phyloP scores from a whole-genome alignment of 495 filamentous ascomycete genomes.

The Astrothelium macrocarpum region DNA sequence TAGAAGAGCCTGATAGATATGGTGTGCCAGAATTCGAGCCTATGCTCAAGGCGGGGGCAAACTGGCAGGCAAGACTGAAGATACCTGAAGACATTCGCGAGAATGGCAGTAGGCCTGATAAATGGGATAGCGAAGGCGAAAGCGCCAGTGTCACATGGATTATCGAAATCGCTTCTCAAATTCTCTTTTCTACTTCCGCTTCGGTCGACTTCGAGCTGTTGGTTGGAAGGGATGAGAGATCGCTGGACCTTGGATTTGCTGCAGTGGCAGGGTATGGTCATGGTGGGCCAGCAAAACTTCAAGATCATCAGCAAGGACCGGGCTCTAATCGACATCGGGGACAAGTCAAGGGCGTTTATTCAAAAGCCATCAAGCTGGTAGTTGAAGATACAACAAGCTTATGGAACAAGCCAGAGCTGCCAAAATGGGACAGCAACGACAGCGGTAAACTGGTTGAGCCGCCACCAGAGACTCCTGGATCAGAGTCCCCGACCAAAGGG shows the following conservation, averaged over 20 bases:
- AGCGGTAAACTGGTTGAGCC: slow-evolving; percentile 13
- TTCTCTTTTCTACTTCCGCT: slow-evolving; percentile 80
- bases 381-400: slow-evolving; percentile 81
- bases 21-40: slow-evolving; percentile 85
- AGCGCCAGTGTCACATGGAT: slow-evolving; percentile 62
- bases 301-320: slow-evolving; percentile 51
- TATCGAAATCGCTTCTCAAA: slow-evolving; percentile 82
- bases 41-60: slow-evolving; percentile 86
- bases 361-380: slow-evolving; percentile 60
- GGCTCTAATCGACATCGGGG: slow-evolving; percentile 34
- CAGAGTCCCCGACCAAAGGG: slow-evolving; percentile 9
- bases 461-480: slow-evolving; percentile 14
- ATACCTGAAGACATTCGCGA: slow-evolving; percentile 63
- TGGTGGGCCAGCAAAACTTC: slow-evolving; percentile 55
- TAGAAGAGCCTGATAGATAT: slow-evolving; percentile 48
- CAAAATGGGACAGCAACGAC: slow-evolving; percentile 46
- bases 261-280: slow-evolving; percentile 37
- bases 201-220: slow-evolving; percentile 85
- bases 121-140: slow-evolving; percentile 16
- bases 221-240: slow-evolving; percentile 75
- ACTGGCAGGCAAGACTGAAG: slow-evolving; percentile 65
- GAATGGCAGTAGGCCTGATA: slow-evolving; percentile 29
- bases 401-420: slow-evolving; percentile 83
- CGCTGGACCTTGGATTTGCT: slow-evolving; percentile 53
- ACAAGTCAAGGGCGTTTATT: slow-evolving; percentile 66